phyloP scores from a whole-genome alignment of 2,329 filamentous ascomycete genomes.

The Malbranchea cinnamomea region DNA sequence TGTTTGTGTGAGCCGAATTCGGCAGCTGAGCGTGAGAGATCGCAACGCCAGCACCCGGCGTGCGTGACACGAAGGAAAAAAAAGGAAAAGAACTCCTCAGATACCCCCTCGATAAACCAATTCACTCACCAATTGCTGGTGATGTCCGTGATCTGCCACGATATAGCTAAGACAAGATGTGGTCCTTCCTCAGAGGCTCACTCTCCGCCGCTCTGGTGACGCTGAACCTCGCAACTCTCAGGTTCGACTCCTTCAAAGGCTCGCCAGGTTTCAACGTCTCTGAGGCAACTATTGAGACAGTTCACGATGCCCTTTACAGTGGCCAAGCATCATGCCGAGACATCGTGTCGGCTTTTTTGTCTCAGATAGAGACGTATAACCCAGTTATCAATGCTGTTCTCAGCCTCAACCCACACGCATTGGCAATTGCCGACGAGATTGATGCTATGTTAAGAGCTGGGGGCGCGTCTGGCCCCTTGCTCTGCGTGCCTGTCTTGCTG shows the following conservation, averaged over 20 bases:
- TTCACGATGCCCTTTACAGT: constrained; percentile 41
- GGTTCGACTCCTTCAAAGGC: not conserved
- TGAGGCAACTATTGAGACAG: constrained; percentile 43
- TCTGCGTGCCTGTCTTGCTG: constrained; percentile 47
- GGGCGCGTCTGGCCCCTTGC: constrained; percentile 32
- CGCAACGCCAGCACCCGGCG: too few species aligned
- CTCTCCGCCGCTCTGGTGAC: not conserved
- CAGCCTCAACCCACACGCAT: constrained; percentile 35
- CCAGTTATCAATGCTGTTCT: constrained; percentile 43
- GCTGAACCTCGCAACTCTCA: not conserved
- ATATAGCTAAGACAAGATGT: constrained; percentile 11
- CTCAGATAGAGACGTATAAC: constrained; percentile 43
- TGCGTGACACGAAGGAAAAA: too few species aligned
- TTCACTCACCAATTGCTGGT: too few species aligned
- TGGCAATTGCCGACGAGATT: constrained; percentile 34
- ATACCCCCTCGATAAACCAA: too few species aligned
- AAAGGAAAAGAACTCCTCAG: too few species aligned
- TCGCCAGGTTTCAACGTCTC: constrained; percentile 33
- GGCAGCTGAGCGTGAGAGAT: too few species aligned
- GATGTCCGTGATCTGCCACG: too few species aligned
- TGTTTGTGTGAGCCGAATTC: too few species aligned
- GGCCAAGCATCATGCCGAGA: constrained; percentile 39
- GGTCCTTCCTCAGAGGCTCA: constrained; percentile 8
- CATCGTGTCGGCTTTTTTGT: constrained; percentile 40
- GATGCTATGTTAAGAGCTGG: constrained; percentile 20